These are phyloP conservation scores for Saturnispora gosingensis DNA, from an alignment of 805 yeast species.

Conservation along the genomic window DNA sequence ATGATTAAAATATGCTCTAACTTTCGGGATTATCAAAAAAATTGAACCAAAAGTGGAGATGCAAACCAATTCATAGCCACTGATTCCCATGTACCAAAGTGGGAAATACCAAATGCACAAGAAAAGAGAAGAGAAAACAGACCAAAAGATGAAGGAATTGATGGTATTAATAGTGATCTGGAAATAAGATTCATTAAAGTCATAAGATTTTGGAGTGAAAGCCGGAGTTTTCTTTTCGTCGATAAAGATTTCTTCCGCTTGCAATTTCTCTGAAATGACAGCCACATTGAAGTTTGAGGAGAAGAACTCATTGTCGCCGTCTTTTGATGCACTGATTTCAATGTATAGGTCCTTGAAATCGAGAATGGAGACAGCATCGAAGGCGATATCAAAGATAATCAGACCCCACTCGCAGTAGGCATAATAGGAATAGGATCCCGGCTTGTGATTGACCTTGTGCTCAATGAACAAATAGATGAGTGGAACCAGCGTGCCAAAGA, in stretches of 20 bases:
- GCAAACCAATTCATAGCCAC: slow-evolving; percentile 81
- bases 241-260: not conserved
- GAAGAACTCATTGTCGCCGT: slow-evolving; percentile 20
- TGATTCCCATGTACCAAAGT: slow-evolving; percentile 94
- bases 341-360: slow-evolving; percentile 65
- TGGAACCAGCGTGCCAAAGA: slow-evolving; percentile 71
- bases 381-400: slow-evolving; percentile 72
- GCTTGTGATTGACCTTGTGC: slow-evolving; percentile 75
- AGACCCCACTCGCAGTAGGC: slow-evolving; percentile 94
- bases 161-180: slow-evolving; percentile 37
- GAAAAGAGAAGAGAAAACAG: slow-evolving; percentile 69
- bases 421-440: slow-evolving; percentile 95
- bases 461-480: slow-evolving; percentile 83
- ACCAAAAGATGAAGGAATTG: slow-evolving; percentile 79
- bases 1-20: slow-evolving; percentile 30
- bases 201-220: slow-evolving; percentile 16
- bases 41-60: slow-evolving; percentile 48
- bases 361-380: slow-evolving; percentile 67
- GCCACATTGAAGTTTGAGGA: slow-evolving; percentile 18
- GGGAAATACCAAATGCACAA: slow-evolving; percentile 96
- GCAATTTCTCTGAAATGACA: not conserved
- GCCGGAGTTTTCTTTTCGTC: not conserved
- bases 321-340: slow-evolving; percentile 24
- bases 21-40: slow-evolving; percentile 20
- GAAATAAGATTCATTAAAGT: slow-evolving; percentile 20